A percentile compares a stretch with the other conserved stretches of the same genome.
phyloP scores from a whole-genome alignment of 2,329 filamentous ascomycete species.

The Cytospora mali region DNA sequence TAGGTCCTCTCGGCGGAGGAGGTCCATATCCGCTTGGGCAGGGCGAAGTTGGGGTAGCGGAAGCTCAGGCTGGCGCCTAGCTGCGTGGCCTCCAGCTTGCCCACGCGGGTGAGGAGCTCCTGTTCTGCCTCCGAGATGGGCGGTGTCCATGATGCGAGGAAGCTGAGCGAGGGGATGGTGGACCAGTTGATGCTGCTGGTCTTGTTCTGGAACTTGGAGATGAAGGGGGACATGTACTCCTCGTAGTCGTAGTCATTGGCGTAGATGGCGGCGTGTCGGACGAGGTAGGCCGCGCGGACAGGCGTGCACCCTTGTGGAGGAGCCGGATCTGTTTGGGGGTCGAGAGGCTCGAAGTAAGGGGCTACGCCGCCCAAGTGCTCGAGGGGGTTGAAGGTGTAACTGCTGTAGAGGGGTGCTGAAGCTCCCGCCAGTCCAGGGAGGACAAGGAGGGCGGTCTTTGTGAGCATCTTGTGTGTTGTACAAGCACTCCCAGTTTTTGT shows the following conservation, averaged over 20 bases:
- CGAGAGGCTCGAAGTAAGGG: slow-evolving; percentile 59
- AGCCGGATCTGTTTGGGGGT: slow-evolving; percentile 46
- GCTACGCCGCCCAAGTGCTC: slow-evolving; percentile 58
- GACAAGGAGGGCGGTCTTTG: not conserved
- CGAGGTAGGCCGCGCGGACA: slow-evolving; percentile 56
- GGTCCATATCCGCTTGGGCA: slow-evolving; percentile 61
- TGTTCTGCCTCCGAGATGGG: slow-evolving; percentile 60
- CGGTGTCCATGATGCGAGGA: slow-evolving; percentile 58
- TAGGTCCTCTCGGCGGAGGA: slow-evolving; percentile 64
- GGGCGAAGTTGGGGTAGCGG: slow-evolving; percentile 56
- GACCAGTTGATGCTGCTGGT: slow-evolving; percentile 57
- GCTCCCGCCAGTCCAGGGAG: slow-evolving; percentile 4
- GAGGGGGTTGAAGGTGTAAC: slow-evolving; percentile 55
- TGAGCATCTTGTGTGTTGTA: not conserved
- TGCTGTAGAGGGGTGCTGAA: slow-evolving; percentile 42
- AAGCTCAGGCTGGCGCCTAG: slow-evolving; percentile 61
- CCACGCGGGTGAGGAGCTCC: slow-evolving; percentile 63
- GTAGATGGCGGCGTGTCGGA: slow-evolving; percentile 63
- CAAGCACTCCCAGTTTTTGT: not conserved
- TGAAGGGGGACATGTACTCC: slow-evolving; percentile 58
- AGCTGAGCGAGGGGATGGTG: slow-evolving; percentile 56
- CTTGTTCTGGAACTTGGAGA: slow-evolving; percentile 61
- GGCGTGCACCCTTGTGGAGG: slow-evolving; percentile 54
- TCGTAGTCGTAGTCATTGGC: slow-evolving; percentile 63
- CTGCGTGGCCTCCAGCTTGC: slow-evolving; percentile 61